These are phyloP conservation scores for Fusarium lateritium DNA, from an alignment of 2,329 filamentous ascomycete genomes.

Conservation along the genomic window DNA sequence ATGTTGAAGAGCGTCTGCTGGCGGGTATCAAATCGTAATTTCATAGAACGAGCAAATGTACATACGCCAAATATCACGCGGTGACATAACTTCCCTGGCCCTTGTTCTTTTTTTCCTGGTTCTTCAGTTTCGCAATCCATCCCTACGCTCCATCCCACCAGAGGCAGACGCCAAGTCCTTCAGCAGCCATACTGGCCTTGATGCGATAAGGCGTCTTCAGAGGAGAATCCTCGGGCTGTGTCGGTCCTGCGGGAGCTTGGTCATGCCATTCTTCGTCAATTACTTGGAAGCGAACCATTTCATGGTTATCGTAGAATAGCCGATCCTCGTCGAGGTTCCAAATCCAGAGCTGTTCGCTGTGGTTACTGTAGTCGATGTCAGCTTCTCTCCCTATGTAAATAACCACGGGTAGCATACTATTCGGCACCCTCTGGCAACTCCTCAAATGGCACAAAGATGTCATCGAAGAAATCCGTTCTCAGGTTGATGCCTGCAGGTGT, in stretches of 20 bases:
- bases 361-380: constrained; percentile 67
- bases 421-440: constrained; percentile 82
- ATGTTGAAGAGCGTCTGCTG: constrained; percentile 87
- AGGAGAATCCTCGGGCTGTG: constrained; percentile 71
- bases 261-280: constrained; percentile 93
- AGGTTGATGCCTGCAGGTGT: constrained; percentile 82
- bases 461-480: constrained; percentile 92
- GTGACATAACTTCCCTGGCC: constrained; percentile 37
- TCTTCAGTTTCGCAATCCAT: constrained; percentile 29
- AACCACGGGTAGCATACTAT: constrained; percentile 68
- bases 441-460: constrained; percentile 84
- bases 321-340: constrained; percentile 83
- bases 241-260: constrained; percentile 79
- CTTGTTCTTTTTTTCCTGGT: constrained; percentile 9
- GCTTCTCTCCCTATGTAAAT: background rate
- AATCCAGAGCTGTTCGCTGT: constrained; percentile 84
- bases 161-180: constrained; percentile 73
- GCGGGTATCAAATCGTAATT: constrained; percentile 62
- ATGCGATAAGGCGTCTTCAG: constrained; percentile 81
- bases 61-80: constrained; percentile 46
- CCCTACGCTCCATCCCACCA: constrained; percentile 70
- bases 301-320: constrained; percentile 91
- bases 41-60: constrained; percentile 50
- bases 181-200: constrained; percentile 74
- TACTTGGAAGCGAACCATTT: constrained; percentile 88